A percentile compares a stretch with the other conserved stretches of the same genome.
Evolutionary conservation across 371 early-diverging fungal genomes (phyloP).

Genomic region (Sporodiniella umbellata): DNA sequence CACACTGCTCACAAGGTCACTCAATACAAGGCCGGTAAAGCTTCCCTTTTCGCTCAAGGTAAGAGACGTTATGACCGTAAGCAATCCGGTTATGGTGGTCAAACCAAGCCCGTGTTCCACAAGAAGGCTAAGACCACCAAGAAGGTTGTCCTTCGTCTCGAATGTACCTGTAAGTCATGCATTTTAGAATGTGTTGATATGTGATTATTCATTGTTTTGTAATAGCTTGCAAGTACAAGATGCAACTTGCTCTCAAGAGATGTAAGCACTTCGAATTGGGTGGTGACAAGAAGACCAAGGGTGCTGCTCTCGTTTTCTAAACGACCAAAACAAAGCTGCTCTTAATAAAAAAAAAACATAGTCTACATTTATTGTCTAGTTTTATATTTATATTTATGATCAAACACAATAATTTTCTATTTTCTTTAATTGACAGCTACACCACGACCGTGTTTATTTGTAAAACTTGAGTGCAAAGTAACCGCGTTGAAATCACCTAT

Average conservation of each 20-base stretch:
- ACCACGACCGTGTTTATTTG: conserved; percentile 32
- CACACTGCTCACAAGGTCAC: conserved; percentile 98
- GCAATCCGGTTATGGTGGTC: conserved; percentile 97
- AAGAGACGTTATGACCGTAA: conserved; percentile 61
- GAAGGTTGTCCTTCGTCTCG: conserved; percentile 97
- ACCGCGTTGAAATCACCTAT: conserved; percentile 41
- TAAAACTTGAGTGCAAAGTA: conserved; percentile 47
- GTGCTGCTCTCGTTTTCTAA: conserved; percentile 77
- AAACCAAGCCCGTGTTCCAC: conserved; percentile 98
- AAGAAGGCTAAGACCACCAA: conserved; percentile 97
- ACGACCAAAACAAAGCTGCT: conserved; percentile 17
- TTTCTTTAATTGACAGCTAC: conserved; percentile 39
- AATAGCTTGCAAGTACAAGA: conserved; percentile 94
- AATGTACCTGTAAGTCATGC: conserved; percentile 75
- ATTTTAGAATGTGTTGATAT: too few species aligned
- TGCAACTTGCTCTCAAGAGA: conserved; percentile 93
- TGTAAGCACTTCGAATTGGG: conserved; percentile 99
- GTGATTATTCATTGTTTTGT: too few species aligned
- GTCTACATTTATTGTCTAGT: conserved; percentile 6
- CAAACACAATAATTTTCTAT: too few species aligned
- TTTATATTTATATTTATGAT: too few species aligned
- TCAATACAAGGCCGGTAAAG: conserved; percentile 99
- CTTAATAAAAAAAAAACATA: not conserved
- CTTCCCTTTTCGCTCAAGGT: conserved; percentile 96
- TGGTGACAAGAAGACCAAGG: conserved; percentile 93